These are phyloP conservation scores for Epichloe brachyelytri DNA, from an alignment of 2,329 filamentous ascomycete species.

Conservation along the genomic window DNA sequence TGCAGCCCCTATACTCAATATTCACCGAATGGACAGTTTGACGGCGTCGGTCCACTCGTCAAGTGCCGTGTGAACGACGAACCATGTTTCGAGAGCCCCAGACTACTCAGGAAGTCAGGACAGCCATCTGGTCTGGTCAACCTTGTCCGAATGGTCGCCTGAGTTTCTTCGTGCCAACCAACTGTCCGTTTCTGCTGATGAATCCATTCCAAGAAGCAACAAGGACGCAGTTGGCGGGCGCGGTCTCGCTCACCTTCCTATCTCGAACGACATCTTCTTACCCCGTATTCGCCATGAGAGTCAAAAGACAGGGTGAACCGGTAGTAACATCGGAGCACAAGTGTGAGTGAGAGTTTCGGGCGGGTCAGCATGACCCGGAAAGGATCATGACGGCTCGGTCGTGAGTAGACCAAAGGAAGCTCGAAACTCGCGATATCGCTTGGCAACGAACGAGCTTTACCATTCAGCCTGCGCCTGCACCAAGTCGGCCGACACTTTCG, in stretches of 20 bases:
- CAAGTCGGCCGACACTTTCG: no score
- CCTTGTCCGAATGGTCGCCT: neutral
- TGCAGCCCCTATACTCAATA: no score
- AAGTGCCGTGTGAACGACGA: no score
- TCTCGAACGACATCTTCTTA: no score
- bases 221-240: neutral
- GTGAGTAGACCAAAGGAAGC: slow-evolving; percentile 4
- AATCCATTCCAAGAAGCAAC: neutral
- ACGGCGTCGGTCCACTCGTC: no score
- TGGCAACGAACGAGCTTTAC: no score
- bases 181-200: neutral
- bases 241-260: no score
- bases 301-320: no score
- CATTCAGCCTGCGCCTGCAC: no score
- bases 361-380: neutral
- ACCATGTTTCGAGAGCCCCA: neutral
- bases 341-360: neutral
- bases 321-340: no score
- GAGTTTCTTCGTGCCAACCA: neutral
- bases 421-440: neutral
- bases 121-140: neutral
- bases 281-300: no score
- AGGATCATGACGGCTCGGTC: neutral
- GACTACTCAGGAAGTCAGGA: neutral
- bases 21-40: no score